These are phyloP conservation scores for Hypericum perforatum DNA, from an alignment of 345 rosid genomes.

Conservation along the genomic window DNA sequence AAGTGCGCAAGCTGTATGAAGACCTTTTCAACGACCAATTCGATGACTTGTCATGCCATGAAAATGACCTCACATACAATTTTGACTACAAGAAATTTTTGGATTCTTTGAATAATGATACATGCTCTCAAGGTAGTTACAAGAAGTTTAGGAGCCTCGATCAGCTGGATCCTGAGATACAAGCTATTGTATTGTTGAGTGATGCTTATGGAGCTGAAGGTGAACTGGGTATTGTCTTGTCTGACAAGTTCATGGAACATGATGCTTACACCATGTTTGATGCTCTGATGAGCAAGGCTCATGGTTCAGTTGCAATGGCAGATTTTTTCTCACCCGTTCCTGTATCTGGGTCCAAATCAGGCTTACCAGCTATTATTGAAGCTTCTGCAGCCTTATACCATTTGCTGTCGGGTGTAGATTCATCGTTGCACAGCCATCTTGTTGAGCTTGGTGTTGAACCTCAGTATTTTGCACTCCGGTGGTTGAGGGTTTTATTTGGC, in stretches of 20 bases:
- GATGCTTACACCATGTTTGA: slow-evolving; percentile 98
- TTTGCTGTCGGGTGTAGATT: slow-evolving; percentile 66
- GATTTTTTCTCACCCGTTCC: slow-evolving; percentile 64
- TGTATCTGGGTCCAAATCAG: slow-evolving; percentile 40
- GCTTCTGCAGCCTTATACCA: slow-evolving; percentile 75
- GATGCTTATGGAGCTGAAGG: slow-evolving; percentile 99
- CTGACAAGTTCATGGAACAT: slow-evolving; percentile 96
- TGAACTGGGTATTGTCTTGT: slow-evolving; percentile 85
- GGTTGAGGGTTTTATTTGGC: slow-evolving; percentile 90
- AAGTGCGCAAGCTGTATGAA: slow-evolving; percentile 70
- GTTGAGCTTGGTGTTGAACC: slow-evolving; percentile 95
- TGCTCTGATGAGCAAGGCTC: slow-evolving; percentile 72
- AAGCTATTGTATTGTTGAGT: slow-evolving; percentile 48
- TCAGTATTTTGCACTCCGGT: slow-evolving; percentile 90
- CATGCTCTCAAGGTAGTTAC: slow-evolving; percentile 36
- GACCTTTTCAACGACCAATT: slow-evolving; percentile 84
- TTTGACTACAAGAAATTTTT: slow-evolving; percentile 70
- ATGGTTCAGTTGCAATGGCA: slow-evolving; percentile 75
- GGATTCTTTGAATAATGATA: slow-evolving; percentile 51
- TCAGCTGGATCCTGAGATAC: slow-evolving; percentile 84
- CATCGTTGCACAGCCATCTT: slow-evolving; percentile 78
- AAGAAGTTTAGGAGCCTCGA: slow-evolving; percentile 44
- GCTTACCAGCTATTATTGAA: slow-evolving; percentile 80
- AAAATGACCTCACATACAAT: slow-evolving; percentile 59
- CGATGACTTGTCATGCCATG: slow-evolving; percentile 71